Base-by-base conservation (phyloP, 2,329 filamentous ascomycete species). In the Diaporthe vexans region DNA sequence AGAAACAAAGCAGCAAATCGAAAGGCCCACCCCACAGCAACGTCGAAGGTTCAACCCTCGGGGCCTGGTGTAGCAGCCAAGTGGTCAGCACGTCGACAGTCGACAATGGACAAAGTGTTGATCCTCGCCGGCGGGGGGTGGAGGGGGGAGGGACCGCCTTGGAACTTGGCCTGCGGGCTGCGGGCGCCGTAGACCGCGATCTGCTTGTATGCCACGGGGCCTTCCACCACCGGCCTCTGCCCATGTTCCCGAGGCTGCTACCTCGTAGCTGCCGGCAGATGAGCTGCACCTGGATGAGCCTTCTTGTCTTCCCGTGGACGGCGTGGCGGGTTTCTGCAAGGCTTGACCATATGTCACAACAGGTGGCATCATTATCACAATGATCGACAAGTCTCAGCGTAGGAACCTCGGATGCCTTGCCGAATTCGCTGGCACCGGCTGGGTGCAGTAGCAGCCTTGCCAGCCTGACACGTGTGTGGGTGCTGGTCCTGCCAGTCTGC, bases 211-310 rank as follows among this genome's bases (percentile, higher is more conserved):
- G 19, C n/a, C 24, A n/a, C 29, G 43, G 24, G 24, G 37, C 35
- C 13, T 24, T 51, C 15, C 17, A 15, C 15, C 11, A 17, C 40
- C 40, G 11, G 40, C 40, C 1, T 43, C 43, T 58, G 56, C 37
- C 56, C 33, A 58, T 37, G 33, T 43, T 56, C 54, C 43, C 57
- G 69, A 59, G n/a, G 58, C 43, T 51, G 15, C 69, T 63, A 61
- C 69, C 69, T 63, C 37, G 58, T 8, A 56, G 33, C n/a, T 54
- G 57, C 48, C 26, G 57, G 57, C 69, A 72, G 56, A 63, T 72
- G 46, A 24, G 46, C 43, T 33, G 69, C 56, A 58, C 40, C 68
- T 71, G 21, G 68, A 59, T 26, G 68, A 37, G 59, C 40, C 56
- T 8, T 59, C 21, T 24, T 19, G 17, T n/a, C 37, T 51, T 40